A percentile compares a stretch with the other conserved stretches of the same genome.
These are phyloP conservation scores for Metschnikowia chrysomelidarum DNA, from an alignment of 805 yeast species.

Conservation along the genomic window DNA sequence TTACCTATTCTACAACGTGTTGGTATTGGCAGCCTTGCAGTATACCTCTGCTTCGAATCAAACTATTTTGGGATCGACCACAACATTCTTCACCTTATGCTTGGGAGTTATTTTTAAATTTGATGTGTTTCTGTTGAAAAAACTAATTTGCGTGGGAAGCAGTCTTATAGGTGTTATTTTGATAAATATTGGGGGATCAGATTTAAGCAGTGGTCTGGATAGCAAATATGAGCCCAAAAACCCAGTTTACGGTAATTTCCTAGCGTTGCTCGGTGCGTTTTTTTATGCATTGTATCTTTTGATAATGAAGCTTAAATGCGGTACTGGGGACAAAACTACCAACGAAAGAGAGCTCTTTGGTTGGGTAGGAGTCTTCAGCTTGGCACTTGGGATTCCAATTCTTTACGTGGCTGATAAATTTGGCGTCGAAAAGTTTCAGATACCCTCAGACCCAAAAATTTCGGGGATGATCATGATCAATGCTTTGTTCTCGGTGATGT, in stretches of 20 bases:
- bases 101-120: conserved; percentile 41
- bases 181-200: conserved; percentile 31
- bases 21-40: conserved; percentile 41
- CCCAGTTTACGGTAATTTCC: conserved; percentile 43
- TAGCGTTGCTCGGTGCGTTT: conserved; percentile 47
- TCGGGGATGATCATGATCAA: conserved; percentile 35
- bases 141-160: conserved; percentile 41
- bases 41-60: conserved; percentile 55
- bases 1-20: conserved; percentile 41
- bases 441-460: conserved; percentile 37
- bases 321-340: conserved; percentile 40
- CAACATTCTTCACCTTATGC: conserved; percentile 49
- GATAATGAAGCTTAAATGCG: conserved; percentile 43
- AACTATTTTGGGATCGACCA: conserved; percentile 49
- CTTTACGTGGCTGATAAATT: conserved; percentile 34
- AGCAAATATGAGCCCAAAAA: conserved; percentile 31
- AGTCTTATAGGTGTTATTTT: conserved; percentile 47
- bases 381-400: conserved; percentile 40
- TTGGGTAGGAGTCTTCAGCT: conserved; percentile 42
- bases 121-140: conserved; percentile 42
- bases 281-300: conserved; percentile 46
- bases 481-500: conserved; percentile 45
- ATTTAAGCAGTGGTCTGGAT: conserved; percentile 14
- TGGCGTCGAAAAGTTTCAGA: conserved; percentile 40
- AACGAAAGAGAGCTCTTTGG: conserved; percentile 50